Percentiles rank a stretch among this genome's conserved stretches.
Evolutionary conservation across 805 yeast genomes (phyloP).

Genomic region (Yarrowia keelungensis): DNA sequence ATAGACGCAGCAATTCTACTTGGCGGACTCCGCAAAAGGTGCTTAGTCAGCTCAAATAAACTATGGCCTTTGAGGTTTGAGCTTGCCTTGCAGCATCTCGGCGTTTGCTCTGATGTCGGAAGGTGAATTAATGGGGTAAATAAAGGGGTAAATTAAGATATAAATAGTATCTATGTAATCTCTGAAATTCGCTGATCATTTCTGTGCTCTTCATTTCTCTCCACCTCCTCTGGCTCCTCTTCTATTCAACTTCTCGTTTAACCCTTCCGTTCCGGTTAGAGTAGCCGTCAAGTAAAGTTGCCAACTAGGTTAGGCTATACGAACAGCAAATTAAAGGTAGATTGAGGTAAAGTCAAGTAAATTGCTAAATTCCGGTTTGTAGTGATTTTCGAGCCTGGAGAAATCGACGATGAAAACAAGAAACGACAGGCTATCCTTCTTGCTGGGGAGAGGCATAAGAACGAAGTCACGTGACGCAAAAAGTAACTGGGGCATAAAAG

Average conservation of each 20-base stretch:
- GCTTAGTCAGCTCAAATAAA: no score
- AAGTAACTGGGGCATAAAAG: background rate
- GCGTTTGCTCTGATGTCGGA: no score
- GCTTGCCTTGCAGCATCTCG: no score
- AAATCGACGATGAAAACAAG: conserved; percentile 3
- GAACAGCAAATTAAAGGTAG: conserved; percentile 25
- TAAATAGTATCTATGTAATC: no score
- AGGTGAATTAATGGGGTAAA: no score
- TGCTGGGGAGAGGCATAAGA: background rate
- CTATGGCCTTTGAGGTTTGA: no score
- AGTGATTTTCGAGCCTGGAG: background rate
- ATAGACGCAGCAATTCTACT: no score
- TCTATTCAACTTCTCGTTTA: background rate
- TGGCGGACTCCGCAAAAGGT: no score
- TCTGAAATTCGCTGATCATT: no score
- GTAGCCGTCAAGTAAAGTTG: background rate
- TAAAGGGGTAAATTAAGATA: no score
- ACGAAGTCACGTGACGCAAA: conserved; percentile 12
- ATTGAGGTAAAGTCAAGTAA: conserved; percentile 9
- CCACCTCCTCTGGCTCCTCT: background rate
- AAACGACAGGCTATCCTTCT: background rate
- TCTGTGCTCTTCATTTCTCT: no score
- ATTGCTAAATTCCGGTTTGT: conserved; percentile 14
- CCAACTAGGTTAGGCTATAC: conserved; percentile 7
- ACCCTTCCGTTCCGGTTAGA: background rate